These are phyloP conservation scores for Stemphylium lycopersici DNA, from an alignment of 2,329 filamentous ascomycete species.

Conservation along the genomic window DNA sequence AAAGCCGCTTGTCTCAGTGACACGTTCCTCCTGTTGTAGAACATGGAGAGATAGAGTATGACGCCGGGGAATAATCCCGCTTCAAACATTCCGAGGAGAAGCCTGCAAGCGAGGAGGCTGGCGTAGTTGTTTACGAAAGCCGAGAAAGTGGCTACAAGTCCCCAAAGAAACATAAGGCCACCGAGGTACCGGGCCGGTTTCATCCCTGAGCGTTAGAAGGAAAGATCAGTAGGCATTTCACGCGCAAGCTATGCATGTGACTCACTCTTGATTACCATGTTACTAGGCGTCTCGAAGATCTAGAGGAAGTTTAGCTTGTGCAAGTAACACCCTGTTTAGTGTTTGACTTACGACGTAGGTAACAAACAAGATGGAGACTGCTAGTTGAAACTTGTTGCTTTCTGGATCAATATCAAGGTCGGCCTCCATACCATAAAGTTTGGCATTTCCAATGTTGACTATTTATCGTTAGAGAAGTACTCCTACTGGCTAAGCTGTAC, in stretches of 20 bases:
- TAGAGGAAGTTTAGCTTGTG: constrained; percentile 19
- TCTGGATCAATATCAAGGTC: constrained; percentile 23
- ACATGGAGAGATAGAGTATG: constrained; percentile 36
- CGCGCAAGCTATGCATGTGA: not conserved
- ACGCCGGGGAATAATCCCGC: constrained; percentile 37
- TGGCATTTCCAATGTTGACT: constrained; percentile 52
- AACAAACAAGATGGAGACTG: constrained; percentile 32
- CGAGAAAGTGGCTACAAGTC: constrained; percentile 28
- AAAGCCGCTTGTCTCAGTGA: constrained; percentile 59
- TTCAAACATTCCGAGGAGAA: constrained; percentile 40
- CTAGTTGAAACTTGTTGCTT: constrained; percentile 31
- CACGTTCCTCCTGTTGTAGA: constrained; percentile 50
- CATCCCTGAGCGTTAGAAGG: constrained; percentile 39
- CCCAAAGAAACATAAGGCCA: constrained; percentile 34
- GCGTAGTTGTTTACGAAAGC: constrained; percentile 37
- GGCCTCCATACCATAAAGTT: constrained; percentile 23
- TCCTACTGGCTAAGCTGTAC: not conserved
- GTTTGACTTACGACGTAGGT: constrained; percentile 29
- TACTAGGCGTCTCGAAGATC: constrained; percentile 54
- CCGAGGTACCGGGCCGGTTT: constrained; percentile 33
- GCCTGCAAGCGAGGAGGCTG: constrained; percentile 33
- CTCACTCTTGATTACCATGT: constrained; percentile 51
- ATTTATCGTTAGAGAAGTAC: not conserved
- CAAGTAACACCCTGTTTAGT: not conserved
- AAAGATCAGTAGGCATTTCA: not conserved